These are phyloP conservation scores for Pseudocercospora macadamiae DNA, from an alignment of 2,329 filamentous ascomycete species.

Conservation along the genomic window DNA sequence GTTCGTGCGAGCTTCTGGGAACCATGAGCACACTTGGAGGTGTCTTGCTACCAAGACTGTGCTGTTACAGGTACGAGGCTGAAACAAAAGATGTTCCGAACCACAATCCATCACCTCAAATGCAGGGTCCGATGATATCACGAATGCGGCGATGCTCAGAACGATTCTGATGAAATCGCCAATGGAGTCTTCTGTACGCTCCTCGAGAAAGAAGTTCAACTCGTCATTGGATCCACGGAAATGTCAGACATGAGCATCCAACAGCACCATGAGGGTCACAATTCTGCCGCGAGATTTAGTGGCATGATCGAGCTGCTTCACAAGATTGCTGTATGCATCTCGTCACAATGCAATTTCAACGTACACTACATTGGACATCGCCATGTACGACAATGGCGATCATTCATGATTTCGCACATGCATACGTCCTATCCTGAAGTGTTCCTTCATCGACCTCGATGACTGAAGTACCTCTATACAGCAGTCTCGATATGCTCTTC, in stretches of 20 bases:
- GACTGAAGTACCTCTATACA: neutral
- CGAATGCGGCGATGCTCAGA: neutral
- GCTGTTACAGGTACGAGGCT: too few relatives aligned
- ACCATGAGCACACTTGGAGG: too few relatives aligned
- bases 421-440: neutral
- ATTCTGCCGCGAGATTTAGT: too few relatives aligned
- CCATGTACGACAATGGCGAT: neutral
- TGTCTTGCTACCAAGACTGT: neutral
- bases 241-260: neutral
- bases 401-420: neutral
- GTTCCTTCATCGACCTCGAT: neutral
- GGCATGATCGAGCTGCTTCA: neutral
- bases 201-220: neutral
- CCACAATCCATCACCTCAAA: neutral
- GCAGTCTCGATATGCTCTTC: neutral
- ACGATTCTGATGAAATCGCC: neutral
- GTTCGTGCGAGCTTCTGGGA: too few relatives aligned
- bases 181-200: too few relatives aligned
- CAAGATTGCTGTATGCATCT: neutral
- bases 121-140: neutral
- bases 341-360: neutral
- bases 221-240: neutral
- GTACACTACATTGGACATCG: neutral
- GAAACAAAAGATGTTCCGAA: neutral
- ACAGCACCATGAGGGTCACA: too few relatives aligned